Conservation (phyloP, 306 rosid species). For the Begonia peltatifolia region DNA sequence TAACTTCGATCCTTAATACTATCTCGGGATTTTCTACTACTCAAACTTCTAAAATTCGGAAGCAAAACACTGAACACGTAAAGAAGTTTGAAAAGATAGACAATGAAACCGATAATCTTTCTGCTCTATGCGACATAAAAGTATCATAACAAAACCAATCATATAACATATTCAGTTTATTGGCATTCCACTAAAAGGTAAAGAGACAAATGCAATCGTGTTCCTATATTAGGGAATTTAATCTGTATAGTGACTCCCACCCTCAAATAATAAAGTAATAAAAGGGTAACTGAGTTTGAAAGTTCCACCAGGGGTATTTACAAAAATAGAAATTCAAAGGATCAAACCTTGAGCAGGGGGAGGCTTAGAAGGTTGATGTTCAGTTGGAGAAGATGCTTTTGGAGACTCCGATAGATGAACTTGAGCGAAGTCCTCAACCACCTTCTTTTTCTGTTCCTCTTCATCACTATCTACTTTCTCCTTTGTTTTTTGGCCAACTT, state of each 20-base stretch:
- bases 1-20: too few species aligned
- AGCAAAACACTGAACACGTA: too few species aligned
- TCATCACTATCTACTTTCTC: slow-evolving; percentile 32
- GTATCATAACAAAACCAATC: not conserved
- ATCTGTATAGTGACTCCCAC: not conserved
- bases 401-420: not conserved
- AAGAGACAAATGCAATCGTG: not conserved
- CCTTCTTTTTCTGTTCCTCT: slow-evolving; percentile 15
- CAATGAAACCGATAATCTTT: not conserved
- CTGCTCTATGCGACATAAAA: not conserved
- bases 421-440: not conserved
- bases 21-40: too few species aligned
- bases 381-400: not conserved
- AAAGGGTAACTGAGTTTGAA: not conserved
- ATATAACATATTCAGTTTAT: not conserved
- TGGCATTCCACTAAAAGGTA: not conserved
- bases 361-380: not conserved
- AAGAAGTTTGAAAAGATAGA: not conserved
- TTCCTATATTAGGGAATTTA: not conserved
- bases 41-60: too few species aligned
- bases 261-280: not conserved
- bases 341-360: slow-evolving; percentile 1
- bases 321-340: not conserved
- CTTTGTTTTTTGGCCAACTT: slow-evolving; percentile 37
- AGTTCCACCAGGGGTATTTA: not conserved